Conservation (phyloP, 495 filamentous ascomycete genomes). For the Platismatia glauca region DNA sequence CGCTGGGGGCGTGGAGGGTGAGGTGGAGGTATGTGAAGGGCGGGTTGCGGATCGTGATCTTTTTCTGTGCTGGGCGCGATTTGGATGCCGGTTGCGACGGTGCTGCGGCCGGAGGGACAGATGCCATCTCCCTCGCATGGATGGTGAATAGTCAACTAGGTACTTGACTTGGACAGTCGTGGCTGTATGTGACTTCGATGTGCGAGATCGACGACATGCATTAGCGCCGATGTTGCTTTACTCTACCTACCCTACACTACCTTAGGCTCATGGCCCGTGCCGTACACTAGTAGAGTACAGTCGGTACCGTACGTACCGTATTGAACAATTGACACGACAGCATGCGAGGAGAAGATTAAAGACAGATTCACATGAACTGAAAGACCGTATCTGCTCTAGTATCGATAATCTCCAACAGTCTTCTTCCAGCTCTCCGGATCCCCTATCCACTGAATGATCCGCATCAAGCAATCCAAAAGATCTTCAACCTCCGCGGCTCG, state of each 20-base stretch:
- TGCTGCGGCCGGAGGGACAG: neutral
- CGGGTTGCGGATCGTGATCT: conserved; percentile 39
- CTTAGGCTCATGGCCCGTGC: too few species aligned
- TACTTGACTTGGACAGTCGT: neutral
- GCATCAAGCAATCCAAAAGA: conserved; percentile 3
- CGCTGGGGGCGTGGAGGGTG: conserved; percentile 25
- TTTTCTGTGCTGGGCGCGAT: neutral
- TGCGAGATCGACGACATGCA: neutral
- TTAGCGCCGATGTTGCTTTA: too few species aligned
- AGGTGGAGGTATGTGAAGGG: conserved; percentile 37
- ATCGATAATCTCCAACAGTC: neutral
- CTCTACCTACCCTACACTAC: too few species aligned
- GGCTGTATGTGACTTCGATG: neutral
- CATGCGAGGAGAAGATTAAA: too few species aligned
- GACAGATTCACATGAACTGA: too few species aligned
- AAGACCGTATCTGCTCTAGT: neutral
- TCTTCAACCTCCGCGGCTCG: conserved; percentile 2
- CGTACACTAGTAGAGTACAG: too few species aligned
- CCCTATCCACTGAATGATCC: neutral
- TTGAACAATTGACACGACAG: too few species aligned
- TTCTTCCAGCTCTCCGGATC: conserved; percentile 5
- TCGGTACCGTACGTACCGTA: too few species aligned
- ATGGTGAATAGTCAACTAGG: neutral
- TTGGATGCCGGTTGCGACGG: neutral
- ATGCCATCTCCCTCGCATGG: neutral